Percentiles rank a stretch among this genome's conserved stretches.
phyloP scores from a whole-genome alignment of 2,329 filamentous ascomycete species.

The Penicillium paneum region DNA sequence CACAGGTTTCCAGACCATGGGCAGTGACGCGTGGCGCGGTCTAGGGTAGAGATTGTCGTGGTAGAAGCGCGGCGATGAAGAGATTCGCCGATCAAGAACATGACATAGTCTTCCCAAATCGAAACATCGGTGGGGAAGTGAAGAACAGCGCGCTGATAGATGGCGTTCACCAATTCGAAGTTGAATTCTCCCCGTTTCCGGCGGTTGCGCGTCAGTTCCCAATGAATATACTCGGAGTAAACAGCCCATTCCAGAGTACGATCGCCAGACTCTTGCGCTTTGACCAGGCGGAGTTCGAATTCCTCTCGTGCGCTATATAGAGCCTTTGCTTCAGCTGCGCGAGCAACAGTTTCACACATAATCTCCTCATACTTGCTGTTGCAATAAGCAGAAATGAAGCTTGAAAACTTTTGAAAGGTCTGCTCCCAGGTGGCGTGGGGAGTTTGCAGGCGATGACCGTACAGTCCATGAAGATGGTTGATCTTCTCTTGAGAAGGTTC shows the following conservation, averaged over 20 bases:
- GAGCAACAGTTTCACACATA: conserved; percentile 55
- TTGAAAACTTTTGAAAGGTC: conserved; percentile 59
- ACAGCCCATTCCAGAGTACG: conserved; percentile 51
- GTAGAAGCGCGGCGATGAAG: conserved; percentile 46
- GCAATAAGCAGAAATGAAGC: conserved; percentile 56
- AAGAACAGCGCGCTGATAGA: conserved; percentile 76
- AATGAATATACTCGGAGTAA: conserved; percentile 71
- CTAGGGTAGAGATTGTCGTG: conserved; percentile 65
- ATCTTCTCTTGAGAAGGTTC: conserved; percentile 49
- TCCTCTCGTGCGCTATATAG: conserved; percentile 53
- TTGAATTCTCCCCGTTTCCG: conserved; percentile 52
- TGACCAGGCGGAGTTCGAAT: conserved; percentile 53
- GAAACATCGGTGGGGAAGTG: conserved; percentile 70
- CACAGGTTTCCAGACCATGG: conserved; percentile 90
- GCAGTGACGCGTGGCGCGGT: conserved; percentile 82
- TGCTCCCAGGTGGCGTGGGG: conserved; percentile 60
- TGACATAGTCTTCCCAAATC: conserved; percentile 80
- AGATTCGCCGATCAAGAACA: conserved; percentile 62
- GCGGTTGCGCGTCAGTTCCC: conserved; percentile 68
- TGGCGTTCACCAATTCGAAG: conserved; percentile 54
- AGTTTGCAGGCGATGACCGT: conserved; percentile 53
- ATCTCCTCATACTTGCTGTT: conserved; percentile 55
- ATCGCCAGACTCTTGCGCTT: conserved; percentile 53
- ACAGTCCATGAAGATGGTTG: conserved; percentile 50
- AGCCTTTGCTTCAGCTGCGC: conserved; percentile 53